Base-by-base conservation (phyloP, 129 eudicot species). In the Helichrysum umbraculigerum region DNA sequence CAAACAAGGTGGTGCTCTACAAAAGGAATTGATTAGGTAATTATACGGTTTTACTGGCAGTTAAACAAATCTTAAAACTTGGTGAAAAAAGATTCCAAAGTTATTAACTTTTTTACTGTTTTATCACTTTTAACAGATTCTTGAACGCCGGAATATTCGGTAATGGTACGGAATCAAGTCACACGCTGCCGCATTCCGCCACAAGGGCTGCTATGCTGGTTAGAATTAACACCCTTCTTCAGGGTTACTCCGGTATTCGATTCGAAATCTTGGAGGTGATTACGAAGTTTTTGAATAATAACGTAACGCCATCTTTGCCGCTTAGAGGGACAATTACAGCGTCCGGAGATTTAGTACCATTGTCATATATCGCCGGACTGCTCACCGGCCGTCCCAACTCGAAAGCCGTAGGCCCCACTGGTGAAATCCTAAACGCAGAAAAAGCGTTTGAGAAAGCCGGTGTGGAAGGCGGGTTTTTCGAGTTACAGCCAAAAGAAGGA, bases 401-500 rank as follows among this genome's bases (percentile, higher is more conserved):
- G 1, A 84, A 84, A 62, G 86, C 91, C 0, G 74, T 87, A 2
- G 91, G 91, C 0, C 91, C 91, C 2, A 68, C 78, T 7, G 91
- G 88, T 7, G 83, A 79, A 2, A n/a, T 70, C 15, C 39, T 87
- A 2, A 68, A 70, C 32, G 83, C 91, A 1, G 81, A 75, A 6
- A 60, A 72, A 14, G 88, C 91, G 2, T 87, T 87, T 32, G 50
- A 41, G 0, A 54, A 72, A 10, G 91, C 88, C 9, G 91, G 86
- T 10, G 79, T 87, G 0, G 34, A 58, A 0, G 76, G 63, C 3
- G 91, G 88, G 2, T 87, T 87, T 65, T 87, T 87, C 12, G 85
- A 84, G 81, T 72, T 87, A 16, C 91, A 86, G 54, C 90, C 90
- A 1, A 86, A 86, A 71, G 90, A 86, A 83, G 90, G 90, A 57